phyloP scores from a whole-genome alignment of 2,329 filamentous ascomycete genomes.

The Colletotrichum chrysophilum region DNA sequence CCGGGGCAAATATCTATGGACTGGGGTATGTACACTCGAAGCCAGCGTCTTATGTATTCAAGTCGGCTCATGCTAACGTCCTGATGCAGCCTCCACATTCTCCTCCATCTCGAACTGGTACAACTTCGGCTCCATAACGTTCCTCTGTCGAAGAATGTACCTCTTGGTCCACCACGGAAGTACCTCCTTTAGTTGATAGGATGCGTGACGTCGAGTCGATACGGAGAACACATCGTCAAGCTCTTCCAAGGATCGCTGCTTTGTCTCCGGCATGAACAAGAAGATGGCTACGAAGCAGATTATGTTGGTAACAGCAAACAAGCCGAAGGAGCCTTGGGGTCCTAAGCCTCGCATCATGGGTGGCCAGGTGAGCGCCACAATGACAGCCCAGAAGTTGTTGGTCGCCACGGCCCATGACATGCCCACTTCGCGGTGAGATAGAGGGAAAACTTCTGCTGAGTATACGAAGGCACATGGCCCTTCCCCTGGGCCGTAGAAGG shows the following conservation, averaged over 20 bases:
- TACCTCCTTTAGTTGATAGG: conserved; percentile 33
- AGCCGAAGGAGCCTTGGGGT: conserved; percentile 42
- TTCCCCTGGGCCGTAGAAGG: conserved; percentile 66
- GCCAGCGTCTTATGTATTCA: background rate
- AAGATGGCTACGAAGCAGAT: conserved; percentile 53
- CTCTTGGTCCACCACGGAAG: conserved; percentile 11
- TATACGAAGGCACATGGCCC: conserved; percentile 68
- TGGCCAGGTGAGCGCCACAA: conserved; percentile 58
- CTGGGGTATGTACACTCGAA: background rate
- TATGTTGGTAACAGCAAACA: conserved; percentile 52
- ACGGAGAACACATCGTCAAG: conserved; percentile 42
- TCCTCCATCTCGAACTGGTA: background rate
- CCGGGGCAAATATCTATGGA: background rate
- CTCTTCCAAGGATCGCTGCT: conserved; percentile 55
- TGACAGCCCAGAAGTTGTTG: conserved; percentile 58
- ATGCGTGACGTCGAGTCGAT: conserved; percentile 32
- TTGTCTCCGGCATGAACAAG: conserved; percentile 55
- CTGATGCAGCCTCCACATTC: background rate
- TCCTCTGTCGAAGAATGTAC: background rate
- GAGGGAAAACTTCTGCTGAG: conserved; percentile 67
- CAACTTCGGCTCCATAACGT: background rate
- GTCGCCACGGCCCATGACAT: conserved; percentile 69
- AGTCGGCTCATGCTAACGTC: background rate
- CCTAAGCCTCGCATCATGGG: conserved; percentile 44
- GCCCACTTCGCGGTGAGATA: conserved; percentile 67